phyloP scores from a whole-genome alignment of 805 yeast species.

The Ascoidea rubescens region DNA sequence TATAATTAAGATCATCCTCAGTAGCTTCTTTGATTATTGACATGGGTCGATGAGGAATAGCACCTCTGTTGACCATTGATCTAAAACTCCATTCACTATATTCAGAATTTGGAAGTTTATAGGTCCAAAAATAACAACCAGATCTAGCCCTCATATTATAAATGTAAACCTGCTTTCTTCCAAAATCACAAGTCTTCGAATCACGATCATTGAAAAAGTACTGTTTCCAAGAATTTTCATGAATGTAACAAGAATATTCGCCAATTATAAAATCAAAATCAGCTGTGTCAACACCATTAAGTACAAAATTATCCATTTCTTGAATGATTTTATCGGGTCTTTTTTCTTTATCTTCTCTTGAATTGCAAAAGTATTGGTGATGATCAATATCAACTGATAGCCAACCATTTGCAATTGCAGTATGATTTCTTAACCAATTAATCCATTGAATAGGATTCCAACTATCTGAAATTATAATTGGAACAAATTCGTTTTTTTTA shows the following conservation, averaged over 20 bases:
- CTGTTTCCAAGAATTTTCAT: conserved; percentile 59
- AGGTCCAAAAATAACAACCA: conserved; percentile 88
- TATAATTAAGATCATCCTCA: conserved; percentile 25
- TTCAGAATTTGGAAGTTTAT: conserved; percentile 70
- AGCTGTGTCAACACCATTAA: conserved; percentile 32
- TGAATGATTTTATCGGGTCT: conserved; percentile 47
- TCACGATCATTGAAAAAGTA: conserved; percentile 31
- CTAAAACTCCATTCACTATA: conserved; percentile 97
- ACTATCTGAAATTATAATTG: conserved; percentile 79
- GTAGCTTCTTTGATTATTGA: conserved; percentile 23
- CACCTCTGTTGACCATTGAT: conserved; percentile 57
- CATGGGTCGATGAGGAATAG: conserved; percentile 25
- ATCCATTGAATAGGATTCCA: conserved; percentile 85
- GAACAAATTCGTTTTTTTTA: conserved; percentile 37
- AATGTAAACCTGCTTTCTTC: conserved; percentile 34
- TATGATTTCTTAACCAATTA: conserved; percentile 41
- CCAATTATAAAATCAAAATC: conserved; percentile 68
- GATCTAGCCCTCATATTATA: conserved; percentile 41
- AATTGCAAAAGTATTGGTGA: conserved; percentile 79
- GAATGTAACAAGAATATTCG: conserved; percentile 82
- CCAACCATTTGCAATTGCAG: conserved; percentile 19
- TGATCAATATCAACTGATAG: conserved; percentile 67
- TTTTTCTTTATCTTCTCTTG: conserved; percentile 56
- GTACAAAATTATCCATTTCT: conserved; percentile 36
- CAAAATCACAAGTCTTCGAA: conserved; percentile 45